phyloP scores from a whole-genome alignment of 2,329 filamentous ascomycete species.

The Scytalidium lignicola region DNA sequence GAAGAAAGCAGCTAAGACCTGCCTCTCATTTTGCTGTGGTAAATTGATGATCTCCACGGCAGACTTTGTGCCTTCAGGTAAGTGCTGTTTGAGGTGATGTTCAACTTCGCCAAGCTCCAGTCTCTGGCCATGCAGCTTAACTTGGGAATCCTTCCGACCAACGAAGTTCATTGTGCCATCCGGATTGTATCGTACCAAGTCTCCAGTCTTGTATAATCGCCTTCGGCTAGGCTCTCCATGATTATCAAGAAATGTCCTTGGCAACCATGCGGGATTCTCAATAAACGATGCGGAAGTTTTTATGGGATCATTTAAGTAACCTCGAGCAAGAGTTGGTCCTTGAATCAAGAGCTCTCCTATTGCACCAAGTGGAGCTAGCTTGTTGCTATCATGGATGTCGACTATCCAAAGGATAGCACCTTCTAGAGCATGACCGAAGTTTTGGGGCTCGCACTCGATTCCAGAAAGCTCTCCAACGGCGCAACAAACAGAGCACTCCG shows the following conservation, averaged over 20 bases:
- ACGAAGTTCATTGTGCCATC: conserved; percentile 56
- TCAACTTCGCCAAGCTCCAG: conserved; percentile 58
- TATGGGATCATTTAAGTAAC: conserved; percentile 33
- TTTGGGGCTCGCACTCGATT: too few species aligned
- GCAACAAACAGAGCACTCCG: conserved; percentile 12
- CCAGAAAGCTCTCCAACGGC: too few species aligned
- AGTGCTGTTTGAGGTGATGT: conserved; percentile 1
- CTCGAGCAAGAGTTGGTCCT: conserved; percentile 31
- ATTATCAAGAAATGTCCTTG: not conserved
- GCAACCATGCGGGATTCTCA: conserved; percentile 23
- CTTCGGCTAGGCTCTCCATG: conserved; percentile 28
- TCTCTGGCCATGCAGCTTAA: conserved; percentile 59
- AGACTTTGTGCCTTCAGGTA: not conserved
- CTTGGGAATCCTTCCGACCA: conserved; percentile 57
- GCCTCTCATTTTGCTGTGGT: conserved; percentile 1
- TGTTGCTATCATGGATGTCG: conserved; percentile 32
- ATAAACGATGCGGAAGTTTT: conserved; percentile 32
- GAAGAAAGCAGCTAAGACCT: too few species aligned
- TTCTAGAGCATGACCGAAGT: conserved; percentile 17
- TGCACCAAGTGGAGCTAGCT: conserved; percentile 27
- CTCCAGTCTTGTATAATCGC: conserved; percentile 59
- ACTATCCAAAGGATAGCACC: conserved; percentile 34
- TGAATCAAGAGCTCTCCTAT: conserved; percentile 35
- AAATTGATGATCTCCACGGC: conserved; percentile 7
- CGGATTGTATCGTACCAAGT: conserved; percentile 41